Evolutionary conservation across 2,329 filamentous ascomycete species (phyloP).

Genomic region (Colletotrichum godetiae): DNA sequence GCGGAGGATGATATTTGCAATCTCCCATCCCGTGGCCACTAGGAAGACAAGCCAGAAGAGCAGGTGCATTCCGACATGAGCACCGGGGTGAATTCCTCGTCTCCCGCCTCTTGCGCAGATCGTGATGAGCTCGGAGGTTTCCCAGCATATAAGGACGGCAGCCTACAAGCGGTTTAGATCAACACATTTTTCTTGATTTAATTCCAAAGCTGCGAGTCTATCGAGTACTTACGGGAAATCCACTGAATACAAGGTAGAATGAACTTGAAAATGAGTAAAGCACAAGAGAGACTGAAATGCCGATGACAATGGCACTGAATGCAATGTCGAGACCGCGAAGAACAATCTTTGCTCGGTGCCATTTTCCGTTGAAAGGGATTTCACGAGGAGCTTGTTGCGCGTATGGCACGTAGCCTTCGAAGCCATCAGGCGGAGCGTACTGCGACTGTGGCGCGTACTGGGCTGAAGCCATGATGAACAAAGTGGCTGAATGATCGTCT

Average conservation of each 20-base stretch:
- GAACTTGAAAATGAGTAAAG: not conserved
- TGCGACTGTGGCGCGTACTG: constrained; percentile 3
- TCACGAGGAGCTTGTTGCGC: not conserved
- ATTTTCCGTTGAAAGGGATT: constrained; percentile 34
- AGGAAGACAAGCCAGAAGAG: constrained; percentile 52
- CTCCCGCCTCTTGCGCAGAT: constrained; percentile 46
- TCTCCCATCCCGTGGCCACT: constrained; percentile 41
- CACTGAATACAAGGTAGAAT: not conserved
- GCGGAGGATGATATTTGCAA: constrained; percentile 26
- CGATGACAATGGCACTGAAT: constrained; percentile 38
- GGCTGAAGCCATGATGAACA: not conserved
- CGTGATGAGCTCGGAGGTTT: constrained; percentile 51
- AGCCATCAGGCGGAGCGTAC: not conserved
- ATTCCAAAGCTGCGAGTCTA: not conserved
- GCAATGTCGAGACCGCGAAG: constrained; percentile 44
- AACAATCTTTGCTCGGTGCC: constrained; percentile 45
- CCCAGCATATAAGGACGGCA: constrained; percentile 49
- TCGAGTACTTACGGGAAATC: constrained; percentile 4
- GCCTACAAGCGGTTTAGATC: constrained; percentile 43
- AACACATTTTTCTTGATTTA: not conserved
- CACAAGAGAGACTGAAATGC: constrained; percentile 15
- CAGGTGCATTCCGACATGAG: constrained; percentile 55
- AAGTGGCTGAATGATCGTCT: not conserved
- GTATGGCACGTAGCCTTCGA: constrained; percentile 24
- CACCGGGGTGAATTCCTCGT: constrained; percentile 54